Conservation (phyloP, 345 rosid species). For the Nephelium lappaceum region DNA sequence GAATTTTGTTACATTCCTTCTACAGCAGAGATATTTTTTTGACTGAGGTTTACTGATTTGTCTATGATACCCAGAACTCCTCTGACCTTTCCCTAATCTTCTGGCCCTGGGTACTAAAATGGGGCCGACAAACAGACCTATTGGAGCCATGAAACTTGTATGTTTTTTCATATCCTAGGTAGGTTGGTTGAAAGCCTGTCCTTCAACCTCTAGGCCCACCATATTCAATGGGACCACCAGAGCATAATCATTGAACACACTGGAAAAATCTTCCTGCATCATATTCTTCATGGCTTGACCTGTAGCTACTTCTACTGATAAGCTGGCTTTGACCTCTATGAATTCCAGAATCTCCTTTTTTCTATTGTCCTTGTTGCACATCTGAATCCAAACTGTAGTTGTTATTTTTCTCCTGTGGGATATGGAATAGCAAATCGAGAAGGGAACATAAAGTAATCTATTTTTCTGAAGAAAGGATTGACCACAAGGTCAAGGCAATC, state of each 20-base stretch:
- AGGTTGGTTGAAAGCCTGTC: not conserved
- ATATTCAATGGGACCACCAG: not conserved
- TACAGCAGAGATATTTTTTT: not conserved
- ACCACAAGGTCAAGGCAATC: not conserved
- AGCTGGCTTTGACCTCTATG: not conserved
- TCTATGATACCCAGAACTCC: not conserved
- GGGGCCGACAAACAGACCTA: not conserved
- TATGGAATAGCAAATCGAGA: not conserved
- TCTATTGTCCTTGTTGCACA: not conserved
- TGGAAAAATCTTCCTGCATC: not conserved
- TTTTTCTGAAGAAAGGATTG: not conserved
- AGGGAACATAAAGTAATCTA: not conserved
- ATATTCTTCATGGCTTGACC: not conserved
- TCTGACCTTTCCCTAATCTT: not conserved
- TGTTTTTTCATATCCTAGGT: not conserved
- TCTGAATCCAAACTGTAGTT: not conserved
- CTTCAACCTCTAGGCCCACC: not conserved
- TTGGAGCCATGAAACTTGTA: not conserved
- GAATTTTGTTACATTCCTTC: not conserved
- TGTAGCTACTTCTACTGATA: not conserved
- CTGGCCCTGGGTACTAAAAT: not conserved
- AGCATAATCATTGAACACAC: not conserved
- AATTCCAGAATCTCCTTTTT: not conserved
- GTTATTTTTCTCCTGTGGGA: not conserved
- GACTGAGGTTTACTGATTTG: not conserved